phyloP scores from a whole-genome alignment of 176 grass and related monocot genomes.

The Eremochloa ophiuroides region DNA sequence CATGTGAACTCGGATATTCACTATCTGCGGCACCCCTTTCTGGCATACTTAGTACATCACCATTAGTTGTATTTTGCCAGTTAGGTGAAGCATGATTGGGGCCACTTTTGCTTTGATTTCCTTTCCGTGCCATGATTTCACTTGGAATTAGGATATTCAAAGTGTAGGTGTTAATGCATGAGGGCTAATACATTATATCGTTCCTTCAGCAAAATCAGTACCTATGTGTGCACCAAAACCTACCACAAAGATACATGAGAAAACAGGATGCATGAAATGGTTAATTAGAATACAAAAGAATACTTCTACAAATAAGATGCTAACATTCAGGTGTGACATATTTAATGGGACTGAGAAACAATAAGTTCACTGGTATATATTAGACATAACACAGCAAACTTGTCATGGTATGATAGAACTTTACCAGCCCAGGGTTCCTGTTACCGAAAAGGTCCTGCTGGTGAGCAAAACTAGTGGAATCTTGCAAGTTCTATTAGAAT shows the following conservation, averaged over 20 bases:
- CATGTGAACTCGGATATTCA: slow-evolving; percentile 33
- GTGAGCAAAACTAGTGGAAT: not conserved
- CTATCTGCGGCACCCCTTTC: slow-evolving; percentile 35
- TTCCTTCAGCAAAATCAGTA: slow-evolving; percentile 24
- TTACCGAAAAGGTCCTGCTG: not conserved
- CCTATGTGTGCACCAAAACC: slow-evolving; percentile 25
- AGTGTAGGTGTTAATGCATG: not conserved
- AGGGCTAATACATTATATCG: not conserved
- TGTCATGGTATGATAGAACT: not conserved
- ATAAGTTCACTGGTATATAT: not conserved
- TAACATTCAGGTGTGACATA: not conserved
- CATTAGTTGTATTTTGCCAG: slow-evolving; percentile 43
- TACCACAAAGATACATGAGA: slow-evolving; percentile 17
- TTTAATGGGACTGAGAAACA: not conserved
- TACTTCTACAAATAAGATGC: not conserved
- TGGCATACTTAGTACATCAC: slow-evolving; percentile 46
- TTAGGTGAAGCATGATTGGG: slow-evolving; percentile 38
- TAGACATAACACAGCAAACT: not conserved
- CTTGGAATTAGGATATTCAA: slow-evolving; percentile 6
- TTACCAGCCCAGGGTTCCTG: not conserved
- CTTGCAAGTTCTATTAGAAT: not conserved
- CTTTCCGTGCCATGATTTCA: slow-evolving; percentile 79
- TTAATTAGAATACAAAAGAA: not conserved
- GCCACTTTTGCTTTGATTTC: slow-evolving; percentile 72
- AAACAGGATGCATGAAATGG: not conserved